Base-by-base conservation (phyloP, 768 basidiomycete species). In the Trichaptum fuscoviolaceum region DNA sequence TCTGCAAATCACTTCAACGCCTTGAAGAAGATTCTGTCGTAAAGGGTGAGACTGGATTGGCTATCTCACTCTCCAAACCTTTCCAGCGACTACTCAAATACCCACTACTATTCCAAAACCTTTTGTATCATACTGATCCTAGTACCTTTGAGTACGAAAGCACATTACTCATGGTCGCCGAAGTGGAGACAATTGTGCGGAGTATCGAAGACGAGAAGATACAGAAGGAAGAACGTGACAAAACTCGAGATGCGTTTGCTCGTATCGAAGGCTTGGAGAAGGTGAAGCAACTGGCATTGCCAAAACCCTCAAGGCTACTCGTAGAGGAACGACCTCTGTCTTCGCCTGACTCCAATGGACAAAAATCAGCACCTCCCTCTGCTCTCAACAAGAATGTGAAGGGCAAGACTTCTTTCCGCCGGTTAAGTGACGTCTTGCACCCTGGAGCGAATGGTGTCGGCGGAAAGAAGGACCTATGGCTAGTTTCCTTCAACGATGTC, bases 151-250 rank as follows among this genome's bases (percentile, higher is more conserved):
- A 99, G 78, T 99, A 97, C 74, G 97, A 99, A 76, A 91, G 90
- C 73, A 97, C 96, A 15, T 80, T 96, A 57, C 90, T 91, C 74
- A 96, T 99, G 93, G 95, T 98, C 0, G 93, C 95, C 23, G 95
- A 99, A 76, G 93, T 99, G 7, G 97, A 99, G 78, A 88, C 85
- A 23, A 96, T 99, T 71, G 96, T 99, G 62, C 85, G 96, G 59
- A 93, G 92, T 68, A 98, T 99, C 65, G 96, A 99, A 76, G 96
- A 98, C 72, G 95, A 99, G 81, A 99, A 99, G 82, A 92, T 95
- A 65, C 91, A 92, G 75, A 93, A 94, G 77, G 96, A 99, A 74
- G 95, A 96, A 75, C 87, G 96, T 35, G 94, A 97, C 77, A 92
- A 91, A 80, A 97, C 96, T 2, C 83, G 96, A 17, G 96, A 99